Evolutionary conservation across 805 yeast genomes (phyloP).

Genomic region (Metschnikowia noctiluminum): DNA sequence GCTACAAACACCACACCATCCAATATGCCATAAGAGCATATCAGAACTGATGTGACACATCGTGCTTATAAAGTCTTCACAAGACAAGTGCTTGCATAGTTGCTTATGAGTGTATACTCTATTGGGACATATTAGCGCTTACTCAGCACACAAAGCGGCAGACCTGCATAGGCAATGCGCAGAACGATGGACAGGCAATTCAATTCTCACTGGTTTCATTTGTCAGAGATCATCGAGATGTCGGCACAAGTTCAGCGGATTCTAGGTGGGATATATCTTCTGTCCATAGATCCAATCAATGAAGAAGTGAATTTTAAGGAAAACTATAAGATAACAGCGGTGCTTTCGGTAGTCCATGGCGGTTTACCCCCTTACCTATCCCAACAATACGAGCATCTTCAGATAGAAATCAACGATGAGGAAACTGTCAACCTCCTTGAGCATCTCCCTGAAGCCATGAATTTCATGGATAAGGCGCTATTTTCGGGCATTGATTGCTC

Average conservation of each 20-base stretch:
- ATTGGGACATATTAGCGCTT: too few relatives aligned
- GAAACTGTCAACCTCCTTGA: constrained; percentile 62
- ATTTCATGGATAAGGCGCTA: constrained; percentile 64
- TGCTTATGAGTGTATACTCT: too few relatives aligned
- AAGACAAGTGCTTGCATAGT: too few relatives aligned
- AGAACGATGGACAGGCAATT: background rate
- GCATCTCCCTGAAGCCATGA: constrained; percentile 56
- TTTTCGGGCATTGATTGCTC: constrained; percentile 28
- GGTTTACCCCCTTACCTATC: constrained; percentile 52
- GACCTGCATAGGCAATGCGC: too few relatives aligned
- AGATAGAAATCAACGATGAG: constrained; percentile 72
- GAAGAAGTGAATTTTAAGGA: constrained; percentile 42
- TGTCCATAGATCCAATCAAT: constrained; percentile 65
- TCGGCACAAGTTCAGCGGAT: constrained; percentile 43
- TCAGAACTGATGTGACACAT: too few relatives aligned
- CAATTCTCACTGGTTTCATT: background rate
- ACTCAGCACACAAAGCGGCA: too few relatives aligned
- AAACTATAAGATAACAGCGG: constrained; percentile 60
- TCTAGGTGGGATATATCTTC: constrained; percentile 77
- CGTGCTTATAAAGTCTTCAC: too few relatives aligned
- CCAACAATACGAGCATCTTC: constrained; percentile 47
- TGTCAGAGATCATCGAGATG: background rate
- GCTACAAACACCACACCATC: too few relatives aligned
- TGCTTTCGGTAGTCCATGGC: constrained; percentile 69
- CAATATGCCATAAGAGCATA: too few relatives aligned